Evolutionary conservation across 73 alveolate species (phyloP), one percentile per base, ranked within the genome.

Genomic region (Paramecium pentaurelia): DNA sequence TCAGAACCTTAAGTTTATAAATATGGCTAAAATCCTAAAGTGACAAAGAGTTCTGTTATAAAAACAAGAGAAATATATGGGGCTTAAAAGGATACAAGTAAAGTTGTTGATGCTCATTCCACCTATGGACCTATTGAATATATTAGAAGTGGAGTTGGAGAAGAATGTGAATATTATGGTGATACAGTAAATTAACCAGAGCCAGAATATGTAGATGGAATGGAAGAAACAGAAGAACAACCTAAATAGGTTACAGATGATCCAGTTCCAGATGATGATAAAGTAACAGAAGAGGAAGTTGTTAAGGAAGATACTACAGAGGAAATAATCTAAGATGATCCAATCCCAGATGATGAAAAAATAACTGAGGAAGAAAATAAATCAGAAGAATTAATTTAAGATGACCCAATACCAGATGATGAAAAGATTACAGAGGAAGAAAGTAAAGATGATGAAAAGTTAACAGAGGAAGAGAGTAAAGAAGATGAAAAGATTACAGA

Each of bases 31-130:
- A 28, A 6, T 28, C 70, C 70, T 0, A 32, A 64, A 28, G 84
- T 64, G 20, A 64, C 42, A 64, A 64, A 28, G 9, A 64, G 84
- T 32, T 1, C 54, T 64, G 84, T 64, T 6, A 64, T 64, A 12
- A 64, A 64, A 14, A 54, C 70, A 18, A 54, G 70, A 54, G 70
- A 54, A 64, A 32, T 32, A 14, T 64, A 64, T 64, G 84, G 84
- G 1, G 12, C 84, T 2, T 14, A 64, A 34, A 64, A 64, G 6
- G 84, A 64, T 12, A 14, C 84, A 8, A 64, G 84, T 12, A 64
- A 64, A 64, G 49, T 64, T 8, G 84, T 64, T 28, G 84, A 64
- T 64, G 84, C 84, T 32, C 84, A 64, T 64, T 64, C 84, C 3
- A 64, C 84, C 0, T 64, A 64, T 28, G 84, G 84, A 28, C 84